These are phyloP conservation scores for Symmetrospora coprosmae DNA, from an alignment of 768 basidiomycete genomes.

Conservation along the genomic window DNA sequence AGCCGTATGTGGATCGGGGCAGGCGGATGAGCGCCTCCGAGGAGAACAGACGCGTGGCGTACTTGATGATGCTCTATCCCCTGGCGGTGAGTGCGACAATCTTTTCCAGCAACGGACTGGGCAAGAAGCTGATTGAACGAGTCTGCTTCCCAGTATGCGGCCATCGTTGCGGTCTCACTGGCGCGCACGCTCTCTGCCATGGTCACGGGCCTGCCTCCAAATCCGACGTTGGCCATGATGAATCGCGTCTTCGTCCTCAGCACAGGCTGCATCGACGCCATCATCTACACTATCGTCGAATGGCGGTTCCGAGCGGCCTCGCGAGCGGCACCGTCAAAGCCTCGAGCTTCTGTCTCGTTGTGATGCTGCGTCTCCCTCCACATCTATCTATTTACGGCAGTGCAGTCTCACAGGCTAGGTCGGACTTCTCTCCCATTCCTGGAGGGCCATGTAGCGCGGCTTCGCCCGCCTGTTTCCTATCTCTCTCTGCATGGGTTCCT, in stretches of 20 bases:
- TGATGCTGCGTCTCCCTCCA: too few relatives aligned
- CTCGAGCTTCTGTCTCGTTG: too few relatives aligned
- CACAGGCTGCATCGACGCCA: not conserved
- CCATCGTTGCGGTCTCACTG: constrained; percentile 2
- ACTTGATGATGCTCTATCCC: constrained; percentile 18
- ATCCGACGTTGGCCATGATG: not conserved
- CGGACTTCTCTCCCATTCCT: too few relatives aligned
- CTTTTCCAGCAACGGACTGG: not conserved
- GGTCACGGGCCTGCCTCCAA: not conserved
- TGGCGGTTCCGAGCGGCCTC: constrained; percentile 19
- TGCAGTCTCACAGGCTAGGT: too few relatives aligned
- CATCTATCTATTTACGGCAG: too few relatives aligned
- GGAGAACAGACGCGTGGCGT: constrained; percentile 9
- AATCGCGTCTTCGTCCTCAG: constrained; percentile 1
- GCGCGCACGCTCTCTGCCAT: not conserved
- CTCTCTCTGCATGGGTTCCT: too few relatives aligned
- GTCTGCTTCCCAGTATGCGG: not conserved
- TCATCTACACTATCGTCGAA: constrained; percentile 19
- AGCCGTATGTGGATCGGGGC: not conserved
- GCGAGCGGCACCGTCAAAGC: too few relatives aligned
- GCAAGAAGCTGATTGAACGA: not conserved
- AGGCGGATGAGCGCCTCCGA: constrained; percentile 5
- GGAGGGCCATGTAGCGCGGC: too few relatives aligned
- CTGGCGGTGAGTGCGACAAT: not conserved
- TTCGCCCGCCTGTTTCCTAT: too few relatives aligned